Percentiles rank a stretch among this genome's conserved stretches.
Conservation (phyloP, 108 stramenopile genomes). For the Skeletonema costatum region DNA sequence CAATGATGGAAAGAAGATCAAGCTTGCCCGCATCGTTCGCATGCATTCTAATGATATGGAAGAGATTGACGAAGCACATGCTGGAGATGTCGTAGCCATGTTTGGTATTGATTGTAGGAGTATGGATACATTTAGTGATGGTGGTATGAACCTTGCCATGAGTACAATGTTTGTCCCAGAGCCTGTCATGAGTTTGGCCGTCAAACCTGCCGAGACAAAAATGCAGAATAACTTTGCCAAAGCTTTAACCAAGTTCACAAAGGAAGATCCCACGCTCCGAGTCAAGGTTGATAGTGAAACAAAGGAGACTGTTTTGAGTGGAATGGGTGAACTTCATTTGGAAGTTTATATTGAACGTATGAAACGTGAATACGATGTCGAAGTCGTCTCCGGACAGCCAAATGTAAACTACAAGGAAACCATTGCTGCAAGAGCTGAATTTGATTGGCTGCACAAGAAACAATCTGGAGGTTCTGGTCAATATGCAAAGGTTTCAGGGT, state of each 20-base stretch:
- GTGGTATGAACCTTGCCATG: conserved; percentile 87
- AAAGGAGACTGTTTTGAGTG: conserved; percentile 96
- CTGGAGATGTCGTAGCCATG: conserved; percentile 99
- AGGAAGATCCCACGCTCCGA: conserved; percentile 98
- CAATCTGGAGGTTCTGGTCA: conserved; percentile 99
- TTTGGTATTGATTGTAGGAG: conserved; percentile 98
- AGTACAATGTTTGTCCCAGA: conserved; percentile 97
- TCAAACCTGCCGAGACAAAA: conserved; percentile 88
- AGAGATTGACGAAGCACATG: conserved; percentile 92
- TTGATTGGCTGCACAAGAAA: conserved; percentile 99
- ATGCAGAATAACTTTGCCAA: conserved; percentile 92
- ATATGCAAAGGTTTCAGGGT: conserved; percentile 96
- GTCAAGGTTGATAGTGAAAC: conserved; percentile 92
- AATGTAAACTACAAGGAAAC: conserved; percentile 99
- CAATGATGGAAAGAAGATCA: conserved; percentile 86
- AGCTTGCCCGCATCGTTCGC: conserved; percentile 95
- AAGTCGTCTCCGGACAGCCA: conserved; percentile 90
- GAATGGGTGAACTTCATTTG: conserved; percentile 99
- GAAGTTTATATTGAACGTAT: conserved; percentile 99
- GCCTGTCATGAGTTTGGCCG: conserved; percentile 96
- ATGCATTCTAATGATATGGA: conserved; percentile 99
- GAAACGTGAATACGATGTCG: conserved; percentile 96
- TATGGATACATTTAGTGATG: conserved; percentile 99
- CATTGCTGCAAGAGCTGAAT: conserved; percentile 76
- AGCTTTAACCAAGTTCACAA: conserved; percentile 95